These are phyloP conservation scores for Avena insularis DNA, from an alignment of 176 grass and related monocot species.

Conservation along the genomic window DNA sequence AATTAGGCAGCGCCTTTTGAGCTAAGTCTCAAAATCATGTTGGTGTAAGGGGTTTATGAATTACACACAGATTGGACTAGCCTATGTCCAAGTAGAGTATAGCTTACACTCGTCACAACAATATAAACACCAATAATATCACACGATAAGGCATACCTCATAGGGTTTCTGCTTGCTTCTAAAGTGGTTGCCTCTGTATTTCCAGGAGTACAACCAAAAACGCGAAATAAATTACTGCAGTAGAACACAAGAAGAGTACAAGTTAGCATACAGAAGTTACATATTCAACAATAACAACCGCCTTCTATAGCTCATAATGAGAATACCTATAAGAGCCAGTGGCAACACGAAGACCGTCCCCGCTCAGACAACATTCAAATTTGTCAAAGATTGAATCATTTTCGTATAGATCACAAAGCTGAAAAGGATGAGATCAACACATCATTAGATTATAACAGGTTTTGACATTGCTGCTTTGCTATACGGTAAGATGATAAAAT, in stretches of 20 bases:
- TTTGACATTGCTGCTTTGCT: conserved; percentile 31
- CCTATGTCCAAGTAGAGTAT: conserved; percentile 33
- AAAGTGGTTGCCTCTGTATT: conserved; percentile 67
- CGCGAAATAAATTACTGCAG: conserved; percentile 86
- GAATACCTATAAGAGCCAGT: conserved; percentile 92
- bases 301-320: conserved; percentile 32
- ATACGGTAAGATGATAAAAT: conserved; percentile 40
- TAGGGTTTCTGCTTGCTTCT: conserved; percentile 86
- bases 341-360: conserved; percentile 72
- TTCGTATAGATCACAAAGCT: conserved; percentile 92
- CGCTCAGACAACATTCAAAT: conserved; percentile 85
- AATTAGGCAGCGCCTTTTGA: not conserved
- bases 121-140: not conserved
- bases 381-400: conserved; percentile 94
- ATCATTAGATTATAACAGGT: conserved; percentile 33
- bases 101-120: conserved; percentile 17
- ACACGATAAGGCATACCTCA: conserved; percentile 60
- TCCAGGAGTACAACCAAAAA: conserved; percentile 72
- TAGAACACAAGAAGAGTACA: conserved; percentile 31
- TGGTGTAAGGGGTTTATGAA: conserved; percentile 3
- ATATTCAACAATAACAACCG: conserved; percentile 32
- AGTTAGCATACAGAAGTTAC: conserved; percentile 40
- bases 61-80: not conserved
- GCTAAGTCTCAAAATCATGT: conserved; percentile 17
- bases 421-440: conserved; percentile 39